Evolutionary conservation across 2,329 filamentous ascomycete genomes (phyloP).

Genomic region (Fusarium sp.): DNA sequence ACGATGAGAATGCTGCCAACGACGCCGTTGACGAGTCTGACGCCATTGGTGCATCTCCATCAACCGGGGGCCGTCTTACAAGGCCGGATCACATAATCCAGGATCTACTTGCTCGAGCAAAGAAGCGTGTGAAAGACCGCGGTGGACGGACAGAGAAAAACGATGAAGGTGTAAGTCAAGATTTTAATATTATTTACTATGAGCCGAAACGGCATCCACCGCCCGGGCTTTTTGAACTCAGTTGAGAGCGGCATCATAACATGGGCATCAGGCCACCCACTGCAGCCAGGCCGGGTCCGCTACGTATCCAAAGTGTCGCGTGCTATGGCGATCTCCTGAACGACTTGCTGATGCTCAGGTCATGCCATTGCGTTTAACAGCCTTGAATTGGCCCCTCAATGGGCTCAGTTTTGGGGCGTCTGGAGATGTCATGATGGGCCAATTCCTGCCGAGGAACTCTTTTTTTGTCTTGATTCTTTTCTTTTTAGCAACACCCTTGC

Average conservation of each 20-base stretch:
- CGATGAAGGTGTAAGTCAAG: conserved; percentile 39
- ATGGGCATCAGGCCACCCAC: conserved; percentile 39
- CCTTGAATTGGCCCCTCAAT: conserved; percentile 35
- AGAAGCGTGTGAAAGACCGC: conserved; percentile 41
- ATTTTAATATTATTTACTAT: conserved; percentile 13
- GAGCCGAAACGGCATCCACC: neutral
- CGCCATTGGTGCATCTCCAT: conserved; percentile 19
- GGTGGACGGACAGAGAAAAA: conserved; percentile 20
- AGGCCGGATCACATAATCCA: conserved; percentile 40
- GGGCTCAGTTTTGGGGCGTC: conserved; percentile 33
- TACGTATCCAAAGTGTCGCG: conserved; percentile 29
- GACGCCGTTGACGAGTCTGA: conserved; percentile 19
- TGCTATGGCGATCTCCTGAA: conserved; percentile 41
- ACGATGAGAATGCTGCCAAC: conserved; percentile 11
- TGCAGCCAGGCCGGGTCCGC: conserved; percentile 14
- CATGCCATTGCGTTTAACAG: conserved; percentile 33
- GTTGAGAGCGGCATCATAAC: conserved; percentile 9
- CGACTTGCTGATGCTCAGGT: conserved; percentile 26
- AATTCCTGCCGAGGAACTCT: conserved; percentile 15
- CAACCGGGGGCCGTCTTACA: conserved; percentile 31
- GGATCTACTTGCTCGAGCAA: conserved; percentile 38
- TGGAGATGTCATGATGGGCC: conserved; percentile 26
- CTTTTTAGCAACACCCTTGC: neutral
- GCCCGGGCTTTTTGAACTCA: neutral
- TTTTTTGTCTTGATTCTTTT: neutral